Conservation (phyloP, 225 moss, liverwort and hornwort genomes). For the Pseudisothecium myosuroides region DNA sequence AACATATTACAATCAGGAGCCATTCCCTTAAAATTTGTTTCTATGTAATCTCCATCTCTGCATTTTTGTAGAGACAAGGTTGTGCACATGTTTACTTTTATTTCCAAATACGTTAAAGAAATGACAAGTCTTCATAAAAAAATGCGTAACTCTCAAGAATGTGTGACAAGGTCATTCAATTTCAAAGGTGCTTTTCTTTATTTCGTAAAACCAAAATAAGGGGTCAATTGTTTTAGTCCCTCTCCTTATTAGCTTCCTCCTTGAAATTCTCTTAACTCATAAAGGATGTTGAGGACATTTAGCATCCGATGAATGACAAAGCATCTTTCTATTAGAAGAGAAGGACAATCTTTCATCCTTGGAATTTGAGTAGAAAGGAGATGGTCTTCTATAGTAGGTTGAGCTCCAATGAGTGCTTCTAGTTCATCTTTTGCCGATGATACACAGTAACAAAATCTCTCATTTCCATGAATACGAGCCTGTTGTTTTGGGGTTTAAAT, state of each 20-base stretch:
- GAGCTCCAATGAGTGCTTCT: no score
- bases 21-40: background rate
- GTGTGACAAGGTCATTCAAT: background rate
- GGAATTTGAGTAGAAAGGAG: no score
- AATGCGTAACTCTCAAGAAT: rapidly evolving
- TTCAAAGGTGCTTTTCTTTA: background rate
- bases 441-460: no score
- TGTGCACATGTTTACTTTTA: no score
- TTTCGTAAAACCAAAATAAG: background rate
- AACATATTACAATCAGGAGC: background rate
- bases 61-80: background rate
- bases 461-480: no score
- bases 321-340: no score
- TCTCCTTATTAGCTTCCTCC: background rate
- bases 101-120: rapidly evolving
- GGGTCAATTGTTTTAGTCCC: rapidly evolving
- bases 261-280: background rate
- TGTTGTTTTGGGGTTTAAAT: no score
- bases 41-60: rapidly evolving
- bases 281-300: no score
- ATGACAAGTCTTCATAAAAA: background rate
- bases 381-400: no score
- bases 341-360: no score
- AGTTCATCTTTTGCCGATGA: no score
- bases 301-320: no score